A percentile compares a stretch with the other conserved stretches of the same genome.
Conservation (phyloP, 345 rosid genomes). For the Eucalyptus caleyi region DNA sequence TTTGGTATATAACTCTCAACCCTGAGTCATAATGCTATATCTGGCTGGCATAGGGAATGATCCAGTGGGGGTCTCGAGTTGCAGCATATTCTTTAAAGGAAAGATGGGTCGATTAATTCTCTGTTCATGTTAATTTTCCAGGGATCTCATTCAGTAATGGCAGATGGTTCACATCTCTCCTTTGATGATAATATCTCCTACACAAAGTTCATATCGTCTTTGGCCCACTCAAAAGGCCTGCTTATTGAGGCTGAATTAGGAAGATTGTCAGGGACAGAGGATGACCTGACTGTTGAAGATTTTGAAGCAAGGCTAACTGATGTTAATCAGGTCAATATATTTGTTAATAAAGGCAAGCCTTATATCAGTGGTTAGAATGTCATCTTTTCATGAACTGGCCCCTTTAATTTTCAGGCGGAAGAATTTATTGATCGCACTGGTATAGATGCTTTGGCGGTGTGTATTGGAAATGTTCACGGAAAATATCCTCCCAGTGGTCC, state of each 20-base stretch:
- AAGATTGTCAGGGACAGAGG: conserved; percentile 92
- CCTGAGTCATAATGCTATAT: neutral
- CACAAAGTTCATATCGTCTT: conserved; percentile 50
- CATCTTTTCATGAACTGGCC: neutral
- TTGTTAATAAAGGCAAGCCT: neutral
- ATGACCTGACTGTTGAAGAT: conserved; percentile 87
- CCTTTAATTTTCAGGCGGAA: conserved; percentile 45
- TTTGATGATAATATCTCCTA: conserved; percentile 60
- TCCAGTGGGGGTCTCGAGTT: neutral
- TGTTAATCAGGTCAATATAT: conserved; percentile 45
- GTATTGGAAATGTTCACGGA: conserved; percentile 97
- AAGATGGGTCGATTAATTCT: neutral
- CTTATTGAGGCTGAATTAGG: conserved; percentile 96
- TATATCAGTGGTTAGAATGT: neutral
- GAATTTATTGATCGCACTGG: conserved; percentile 71
- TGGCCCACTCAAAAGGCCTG: conserved; percentile 65
- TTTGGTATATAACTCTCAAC: conserved; percentile 30
- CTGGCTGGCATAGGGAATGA: neutral
- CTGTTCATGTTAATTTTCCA: conserved; percentile 5
- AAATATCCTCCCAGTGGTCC: conserved; percentile 90
- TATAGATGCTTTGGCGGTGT: conserved; percentile 89
- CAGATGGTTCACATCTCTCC: conserved; percentile 89
- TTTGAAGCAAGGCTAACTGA: conserved; percentile 90
- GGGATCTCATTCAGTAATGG: conserved; percentile 97
- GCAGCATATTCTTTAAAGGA: neutral